Conservation (phyloP, 2,329 filamentous ascomycete species). For the Hymenoscyphus linearis region DNA sequence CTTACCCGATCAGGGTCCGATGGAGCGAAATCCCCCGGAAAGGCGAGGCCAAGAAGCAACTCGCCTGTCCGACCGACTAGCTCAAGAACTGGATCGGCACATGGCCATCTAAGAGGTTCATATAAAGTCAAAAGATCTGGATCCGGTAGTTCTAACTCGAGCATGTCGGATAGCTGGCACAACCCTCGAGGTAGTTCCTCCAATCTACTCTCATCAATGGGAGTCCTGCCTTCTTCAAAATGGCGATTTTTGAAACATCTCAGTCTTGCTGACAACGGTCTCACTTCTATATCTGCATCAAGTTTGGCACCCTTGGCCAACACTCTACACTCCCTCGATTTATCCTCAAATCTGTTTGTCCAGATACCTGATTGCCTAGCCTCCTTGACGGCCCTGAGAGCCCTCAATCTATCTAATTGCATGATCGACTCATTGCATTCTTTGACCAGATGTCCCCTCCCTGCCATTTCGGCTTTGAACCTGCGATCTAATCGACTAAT, state of each 20-base stretch:
- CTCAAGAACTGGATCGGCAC: slow-evolving; percentile 57
- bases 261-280: slow-evolving; percentile 83
- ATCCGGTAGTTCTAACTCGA: slow-evolving; percentile 89
- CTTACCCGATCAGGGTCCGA: slow-evolving; percentile 30
- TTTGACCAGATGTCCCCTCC: slow-evolving; percentile 76
- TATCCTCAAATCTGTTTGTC: slow-evolving; percentile 89
- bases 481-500: slow-evolving; percentile 81
- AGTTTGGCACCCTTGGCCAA: slow-evolving; percentile 79
- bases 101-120: slow-evolving; percentile 57
- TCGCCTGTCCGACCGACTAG: slow-evolving; percentile 75
- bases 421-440: slow-evolving; percentile 96
- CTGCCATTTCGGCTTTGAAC: slow-evolving; percentile 90
- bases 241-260: slow-evolving; percentile 94
- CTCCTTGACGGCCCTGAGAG: slow-evolving; percentile 78
- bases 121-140: slow-evolving; percentile 80
- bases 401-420: slow-evolving; percentile 90
- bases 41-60: slow-evolving; percentile 61
- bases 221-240: slow-evolving; percentile 74
- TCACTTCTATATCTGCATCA: slow-evolving; percentile 70
- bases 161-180: slow-evolving; percentile 60
- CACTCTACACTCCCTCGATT: slow-evolving; percentile 84
- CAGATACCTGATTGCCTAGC: slow-evolving; percentile 90
- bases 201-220: slow-evolving; percentile 65
- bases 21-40: slow-evolving; percentile 26
- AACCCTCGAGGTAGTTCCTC: slow-evolving; percentile 66